Evolutionary conservation across 495 filamentous ascomycete species (phyloP), one percentile per base, ranked within the genome.

Genomic region (Tuber brumale): DNA sequence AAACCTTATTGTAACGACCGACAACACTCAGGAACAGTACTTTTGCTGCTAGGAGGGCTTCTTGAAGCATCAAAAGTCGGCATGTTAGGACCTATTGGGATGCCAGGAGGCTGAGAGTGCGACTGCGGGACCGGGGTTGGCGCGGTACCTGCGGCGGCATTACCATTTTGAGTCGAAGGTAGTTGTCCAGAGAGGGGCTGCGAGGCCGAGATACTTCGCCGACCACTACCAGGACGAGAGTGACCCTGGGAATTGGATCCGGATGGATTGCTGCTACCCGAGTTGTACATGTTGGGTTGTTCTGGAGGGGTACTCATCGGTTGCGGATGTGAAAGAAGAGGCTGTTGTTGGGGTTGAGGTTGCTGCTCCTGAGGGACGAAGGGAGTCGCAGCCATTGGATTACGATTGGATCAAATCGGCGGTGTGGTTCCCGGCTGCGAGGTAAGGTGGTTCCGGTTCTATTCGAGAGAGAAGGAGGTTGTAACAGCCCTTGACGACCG

Each of bases 41-140:
- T 83, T 73, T 83, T 83, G 69, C 82, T 83, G 44, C 79, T 81
- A 1, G 82, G 82, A 16, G 82, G 82, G 21, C 82, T 83, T 74
- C 81, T 76, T 12, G 81, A 80, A 76, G 79, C 81, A 44, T 83
- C 82, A 48, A 83, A 83, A 44, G 82, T 71, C 18, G 82, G 82
- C 74, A 80, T 76, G 69, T 81, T 82, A 37, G 80, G 76, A 41
- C 77, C 79, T 74, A 79, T 75, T 35, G 82, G 76, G 43, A 81
- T 79, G 2, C 79, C 81, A 76, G 81, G 81, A 37, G 82, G 81
- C 45, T 83, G 81, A 57, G 71, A 73, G 71, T 79, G 76, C 48
- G 77, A 75, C 70, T 80, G 81, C 35, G 81, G 76, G 45, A 81
- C 75, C 41, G 75, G 79, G 21, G 81, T 81, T 7, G 81, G 75